These are phyloP conservation scores for Arxiozyma telluris DNA, from an alignment of 1,139 yeast genomes.

Conservation along the genomic window DNA sequence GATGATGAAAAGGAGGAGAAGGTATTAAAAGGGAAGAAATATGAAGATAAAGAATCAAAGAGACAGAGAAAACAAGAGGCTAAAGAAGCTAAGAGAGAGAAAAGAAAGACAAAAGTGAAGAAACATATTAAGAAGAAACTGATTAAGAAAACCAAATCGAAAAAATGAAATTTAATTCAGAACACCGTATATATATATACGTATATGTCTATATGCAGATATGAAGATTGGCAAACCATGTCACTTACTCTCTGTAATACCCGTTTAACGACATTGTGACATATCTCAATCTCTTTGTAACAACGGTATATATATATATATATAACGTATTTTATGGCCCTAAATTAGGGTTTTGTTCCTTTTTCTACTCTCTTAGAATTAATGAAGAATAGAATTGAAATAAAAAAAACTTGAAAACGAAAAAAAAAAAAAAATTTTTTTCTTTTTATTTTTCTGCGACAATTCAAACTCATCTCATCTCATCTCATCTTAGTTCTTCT, in stretches of 20 bases:
- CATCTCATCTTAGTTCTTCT: conserved; percentile 12
- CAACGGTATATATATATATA: too few relatives aligned
- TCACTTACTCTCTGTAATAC: too few relatives aligned
- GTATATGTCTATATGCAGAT: too few relatives aligned
- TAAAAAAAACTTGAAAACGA: too few relatives aligned
- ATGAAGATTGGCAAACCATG: too few relatives aligned
- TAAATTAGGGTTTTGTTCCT: background rate
- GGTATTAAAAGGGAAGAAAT: conserved; percentile 58
- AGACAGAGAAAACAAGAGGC: conserved; percentile 77
- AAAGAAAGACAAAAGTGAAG: conserved; percentile 83
- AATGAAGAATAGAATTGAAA: too few relatives aligned
- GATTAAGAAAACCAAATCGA: conserved; percentile 42
- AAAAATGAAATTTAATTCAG: conserved; percentile 17
- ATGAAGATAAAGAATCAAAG: conserved; percentile 77
- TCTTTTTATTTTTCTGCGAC: too few relatives aligned
- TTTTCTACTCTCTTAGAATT: too few relatives aligned
- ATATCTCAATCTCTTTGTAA: too few relatives aligned
- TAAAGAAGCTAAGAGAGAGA: conserved; percentile 77
- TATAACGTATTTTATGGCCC: background rate
- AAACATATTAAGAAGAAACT: conserved; percentile 82
- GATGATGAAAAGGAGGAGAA: conserved; percentile 35
- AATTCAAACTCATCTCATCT: conserved; percentile 11
- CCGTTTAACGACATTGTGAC: too few relatives aligned
- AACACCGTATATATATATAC: background rate
- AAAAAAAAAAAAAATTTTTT: background rate